Evolutionary conservation across 2,329 filamentous ascomycete species (phyloP).

Genomic region (Colletotrichum noveboracense): DNA sequence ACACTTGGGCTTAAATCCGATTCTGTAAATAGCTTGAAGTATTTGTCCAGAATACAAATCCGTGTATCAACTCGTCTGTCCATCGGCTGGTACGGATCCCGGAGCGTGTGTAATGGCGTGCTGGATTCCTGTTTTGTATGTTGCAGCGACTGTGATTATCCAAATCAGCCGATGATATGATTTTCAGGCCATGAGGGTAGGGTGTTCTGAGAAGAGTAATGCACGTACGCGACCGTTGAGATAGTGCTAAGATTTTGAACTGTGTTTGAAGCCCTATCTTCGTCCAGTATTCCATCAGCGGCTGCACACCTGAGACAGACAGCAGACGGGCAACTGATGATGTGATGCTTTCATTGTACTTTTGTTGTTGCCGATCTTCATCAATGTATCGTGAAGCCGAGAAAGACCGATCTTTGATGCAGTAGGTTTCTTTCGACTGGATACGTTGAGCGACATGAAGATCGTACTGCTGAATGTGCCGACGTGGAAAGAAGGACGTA

Average conservation of each 20-base stretch:
- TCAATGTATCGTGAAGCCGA: background rate
- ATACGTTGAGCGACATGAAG: rapidly evolving
- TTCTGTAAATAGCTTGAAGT: background rate
- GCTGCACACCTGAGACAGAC: background rate
- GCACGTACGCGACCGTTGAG: background rate
- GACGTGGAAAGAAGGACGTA: background rate
- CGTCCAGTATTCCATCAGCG: background rate
- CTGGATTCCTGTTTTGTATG: background rate
- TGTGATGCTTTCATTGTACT: background rate
- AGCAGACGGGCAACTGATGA: background rate
- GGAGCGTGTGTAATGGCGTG: background rate
- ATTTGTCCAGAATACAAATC: background rate
- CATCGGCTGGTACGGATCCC: background rate
- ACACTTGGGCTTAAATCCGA: conserved; percentile 45
- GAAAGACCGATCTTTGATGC: background rate
- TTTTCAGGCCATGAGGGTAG: background rate
- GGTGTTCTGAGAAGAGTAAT: background rate
- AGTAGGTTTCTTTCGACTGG: too few species aligned
- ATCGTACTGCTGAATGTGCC: background rate
- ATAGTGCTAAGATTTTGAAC: background rate
- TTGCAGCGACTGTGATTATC: background rate
- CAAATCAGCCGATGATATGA: background rate
- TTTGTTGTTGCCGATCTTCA: background rate
- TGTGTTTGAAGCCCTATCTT: background rate
- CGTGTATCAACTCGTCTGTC: background rate